A percentile compares a stretch with the other conserved stretches of the same genome.
phyloP scores from a whole-genome alignment of 2,329 filamentous ascomycete genomes.

The Xylaria sp. region DNA sequence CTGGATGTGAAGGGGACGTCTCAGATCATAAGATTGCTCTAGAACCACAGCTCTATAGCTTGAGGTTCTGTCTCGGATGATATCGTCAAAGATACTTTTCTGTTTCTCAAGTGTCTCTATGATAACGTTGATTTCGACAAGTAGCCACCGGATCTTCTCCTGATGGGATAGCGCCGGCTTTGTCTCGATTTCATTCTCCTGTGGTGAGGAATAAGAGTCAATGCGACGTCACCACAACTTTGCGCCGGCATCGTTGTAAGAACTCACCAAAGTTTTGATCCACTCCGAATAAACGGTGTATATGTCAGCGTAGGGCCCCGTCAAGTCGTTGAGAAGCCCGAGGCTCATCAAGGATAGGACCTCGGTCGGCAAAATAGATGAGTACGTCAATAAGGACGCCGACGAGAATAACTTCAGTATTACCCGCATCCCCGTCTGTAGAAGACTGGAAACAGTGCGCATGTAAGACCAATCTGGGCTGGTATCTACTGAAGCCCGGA shows the following conservation, averaged over 20 bases:
- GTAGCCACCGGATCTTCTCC: conserved; percentile 13
- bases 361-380: conserved; percentile 50
- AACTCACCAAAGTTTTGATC: conserved; percentile 48
- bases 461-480: conserved; percentile 1
- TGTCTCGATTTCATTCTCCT: conserved; percentile 15
- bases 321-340: conserved; percentile 47
- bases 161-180: conserved; percentile 6
- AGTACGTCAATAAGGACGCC: conserved; percentile 19
- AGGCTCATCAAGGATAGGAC: conserved; percentile 48
- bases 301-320: conserved; percentile 46
- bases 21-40: not conserved
- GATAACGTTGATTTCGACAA: conserved; percentile 12
- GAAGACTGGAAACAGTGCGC: conserved; percentile 1
- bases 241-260: conserved; percentile 15
- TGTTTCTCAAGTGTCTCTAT: conserved; percentile 12
- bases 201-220: not conserved
- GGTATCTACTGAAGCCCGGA: not conserved
- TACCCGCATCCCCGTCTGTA: conserved; percentile 4
- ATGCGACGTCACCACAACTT: conserved; percentile 28
- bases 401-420: conserved; percentile 30
- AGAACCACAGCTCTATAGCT: not conserved
- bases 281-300: conserved; percentile 51
- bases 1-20: too few relatives aligned
- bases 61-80: not conserved
- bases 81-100: not conserved